Evolutionary conservation across 257 asterid genomes (phyloP).

Genomic region (Petunia secreta): DNA sequence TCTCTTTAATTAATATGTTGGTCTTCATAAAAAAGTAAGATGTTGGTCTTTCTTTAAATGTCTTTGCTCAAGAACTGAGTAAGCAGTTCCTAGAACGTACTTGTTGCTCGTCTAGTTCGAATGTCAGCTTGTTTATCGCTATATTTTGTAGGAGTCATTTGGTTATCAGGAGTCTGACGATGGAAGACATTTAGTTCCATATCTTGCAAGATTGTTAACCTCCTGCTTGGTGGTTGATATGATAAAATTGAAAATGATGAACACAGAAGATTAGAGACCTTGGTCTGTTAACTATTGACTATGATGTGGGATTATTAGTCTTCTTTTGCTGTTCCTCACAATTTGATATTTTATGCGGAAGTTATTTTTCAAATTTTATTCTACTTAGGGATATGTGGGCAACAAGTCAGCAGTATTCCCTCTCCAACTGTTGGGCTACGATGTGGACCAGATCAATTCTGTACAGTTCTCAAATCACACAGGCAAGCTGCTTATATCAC

Average conservation of each 20-base stretch:
- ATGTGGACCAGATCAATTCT: conserved; percentile 94
- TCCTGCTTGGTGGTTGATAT: background rate
- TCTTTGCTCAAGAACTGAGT: background rate
- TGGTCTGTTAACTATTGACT: conserved; percentile 6
- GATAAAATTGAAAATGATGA: background rate
- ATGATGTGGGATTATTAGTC: background rate
- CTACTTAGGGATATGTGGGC: conserved; percentile 89
- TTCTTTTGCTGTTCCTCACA: conserved; percentile 11
- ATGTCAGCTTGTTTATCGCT: background rate
- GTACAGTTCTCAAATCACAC: conserved; percentile 99
- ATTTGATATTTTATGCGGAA: background rate
- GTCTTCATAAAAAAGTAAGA: background rate
- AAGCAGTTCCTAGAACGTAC: background rate
- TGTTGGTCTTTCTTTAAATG: background rate
- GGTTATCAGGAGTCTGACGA: background rate
- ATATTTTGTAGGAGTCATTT: background rate
- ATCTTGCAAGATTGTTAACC: background rate
- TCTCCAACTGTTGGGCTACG: conserved; percentile 91
- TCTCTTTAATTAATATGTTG: conserved; percentile 3
- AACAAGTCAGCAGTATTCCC: conserved; percentile 99
- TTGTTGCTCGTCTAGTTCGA: background rate
- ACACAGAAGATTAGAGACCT: conserved; percentile 8
- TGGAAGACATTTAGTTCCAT: background rate
- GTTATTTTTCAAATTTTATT: conserved; percentile 24
- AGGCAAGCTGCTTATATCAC: conserved; percentile 78